phyloP scores from a whole-genome alignment of 306 rosid genomes.

The Senna tora region DNA sequence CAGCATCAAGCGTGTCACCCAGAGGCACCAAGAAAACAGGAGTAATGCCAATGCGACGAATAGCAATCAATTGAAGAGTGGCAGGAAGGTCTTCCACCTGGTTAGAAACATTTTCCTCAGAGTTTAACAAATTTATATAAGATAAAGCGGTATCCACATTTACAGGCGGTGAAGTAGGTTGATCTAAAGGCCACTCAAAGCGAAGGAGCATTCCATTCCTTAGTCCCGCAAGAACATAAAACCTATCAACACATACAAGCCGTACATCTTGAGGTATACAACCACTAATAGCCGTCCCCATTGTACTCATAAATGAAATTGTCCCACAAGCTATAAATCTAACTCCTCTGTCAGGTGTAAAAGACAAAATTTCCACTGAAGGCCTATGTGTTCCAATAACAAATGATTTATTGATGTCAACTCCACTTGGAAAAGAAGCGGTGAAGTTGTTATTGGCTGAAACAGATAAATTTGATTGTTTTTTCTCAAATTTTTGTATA shows the following conservation, averaged over 20 bases:
- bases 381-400: constrained; percentile 93
- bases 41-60: constrained; percentile 91
- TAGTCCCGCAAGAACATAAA: constrained; percentile 84
- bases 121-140: constrained; percentile 51
- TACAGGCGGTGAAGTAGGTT: constrained; percentile 48
- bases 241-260: constrained; percentile 78
- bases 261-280: constrained; percentile 95
- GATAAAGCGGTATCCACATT: constrained; percentile 49
- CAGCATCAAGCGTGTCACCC: constrained; percentile 82
- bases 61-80: constrained; percentile 82
- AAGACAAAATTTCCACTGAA: constrained; percentile 76
- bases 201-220: constrained; percentile 97
- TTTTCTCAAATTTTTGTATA: constrained; percentile 48
- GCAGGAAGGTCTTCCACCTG: constrained; percentile 50
- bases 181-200: constrained; percentile 81
- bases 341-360: constrained; percentile 58
- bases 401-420: constrained; percentile 59
- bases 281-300: constrained; percentile 80
- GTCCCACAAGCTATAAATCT: constrained; percentile 71
- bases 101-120: constrained; percentile 42
- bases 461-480: constrained; percentile 42
- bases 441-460: constrained; percentile 42
- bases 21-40: constrained; percentile 94
- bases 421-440: constrained; percentile 54
- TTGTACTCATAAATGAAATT: constrained; percentile 64